Evolutionary conservation across 176 grass and related monocot genomes (phyloP).

Genomic region (Eremochloa ophiuroides): DNA sequence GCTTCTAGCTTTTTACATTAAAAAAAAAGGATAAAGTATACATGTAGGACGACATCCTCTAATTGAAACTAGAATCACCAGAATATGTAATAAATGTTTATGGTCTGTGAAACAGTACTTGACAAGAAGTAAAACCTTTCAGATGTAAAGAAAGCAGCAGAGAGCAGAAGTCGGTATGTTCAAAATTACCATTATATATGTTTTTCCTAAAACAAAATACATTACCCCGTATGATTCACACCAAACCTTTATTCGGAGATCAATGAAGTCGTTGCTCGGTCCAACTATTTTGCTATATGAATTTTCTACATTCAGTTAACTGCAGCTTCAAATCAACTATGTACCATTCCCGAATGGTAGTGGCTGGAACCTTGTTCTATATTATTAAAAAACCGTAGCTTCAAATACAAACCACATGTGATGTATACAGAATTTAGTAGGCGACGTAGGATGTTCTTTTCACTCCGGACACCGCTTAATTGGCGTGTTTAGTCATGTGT

Average conservation of each 20-base stretch:
- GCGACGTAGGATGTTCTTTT: slow-evolving; percentile 9
- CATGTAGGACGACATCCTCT: neutral
- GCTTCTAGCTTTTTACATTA: neutral
- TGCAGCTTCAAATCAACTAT: neutral
- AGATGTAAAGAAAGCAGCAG: neutral
- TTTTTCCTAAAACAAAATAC: no score
- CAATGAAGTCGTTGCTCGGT: no score
- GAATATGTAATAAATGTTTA: neutral
- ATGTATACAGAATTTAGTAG: neutral
- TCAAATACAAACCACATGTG: neutral
- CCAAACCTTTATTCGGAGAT: neutral
- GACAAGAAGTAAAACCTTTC: neutral
- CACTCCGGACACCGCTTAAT: neutral
- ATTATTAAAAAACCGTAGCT: no score
- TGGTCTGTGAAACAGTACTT: neutral
- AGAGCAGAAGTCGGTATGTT: neutral
- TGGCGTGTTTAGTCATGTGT: slow-evolving; percentile 11
- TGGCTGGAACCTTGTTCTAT: no score
- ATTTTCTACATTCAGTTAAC: neutral
- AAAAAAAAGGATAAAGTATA: neutral
- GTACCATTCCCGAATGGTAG: no score
- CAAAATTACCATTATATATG: neutral
- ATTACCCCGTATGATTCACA: neutral
- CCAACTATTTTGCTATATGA: no score
- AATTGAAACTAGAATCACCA: neutral